Evolutionary conservation across 2,329 filamentous ascomycete species (phyloP), one percentile per base, ranked within the genome.

Genomic region (Clonostachys rosea): DNA sequence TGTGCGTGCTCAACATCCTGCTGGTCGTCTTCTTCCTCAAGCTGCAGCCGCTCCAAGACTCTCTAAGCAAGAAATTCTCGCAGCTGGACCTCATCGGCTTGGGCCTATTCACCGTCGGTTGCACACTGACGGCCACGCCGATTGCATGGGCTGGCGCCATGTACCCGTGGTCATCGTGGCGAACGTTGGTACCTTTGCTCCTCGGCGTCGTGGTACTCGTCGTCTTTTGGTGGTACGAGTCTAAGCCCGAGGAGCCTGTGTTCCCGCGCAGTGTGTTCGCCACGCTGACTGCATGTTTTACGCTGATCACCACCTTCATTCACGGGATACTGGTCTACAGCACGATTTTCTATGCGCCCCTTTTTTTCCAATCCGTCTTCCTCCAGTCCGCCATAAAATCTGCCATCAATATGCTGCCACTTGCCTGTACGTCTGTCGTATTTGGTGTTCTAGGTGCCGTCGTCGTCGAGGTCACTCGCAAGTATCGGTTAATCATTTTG

Each of bases 21-120:
- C 17, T n/a, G 43, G 43, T 53, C 4, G 44, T 56, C 42, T 51
- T 59, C 47, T 62, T 58, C 52, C 50, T 61, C 24, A 34, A 40
- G 3, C 46, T 55, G 9, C 36, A 45, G 17, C 42, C 53, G 5
- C 24, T 53, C 11, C 30, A 37, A 18, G 36, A 18, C 14, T n/a
- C 36, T 11, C 17, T 39, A 3, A 18, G 20, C 17, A 40, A 6
- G 33, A 14, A 41, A 39, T 59, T 5, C 5, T 2, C 6, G 6
- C n/a, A 2, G 53, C 74, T 68, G 4, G 65, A 67, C 48, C 62
- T 59, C 62, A 44, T 51, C 7, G 64, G 59, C n/a, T 60, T 64
- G 49, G 17, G 44, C 5, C 39, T 64, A 2, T 57, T 62, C 40
- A 46, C 50, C 4, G 20, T 55, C 4, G 63, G 61, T 11, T 48